phyloP scores from a whole-genome alignment of 129 eudicot genomes.

The Helianthus tuberosus region DNA sequence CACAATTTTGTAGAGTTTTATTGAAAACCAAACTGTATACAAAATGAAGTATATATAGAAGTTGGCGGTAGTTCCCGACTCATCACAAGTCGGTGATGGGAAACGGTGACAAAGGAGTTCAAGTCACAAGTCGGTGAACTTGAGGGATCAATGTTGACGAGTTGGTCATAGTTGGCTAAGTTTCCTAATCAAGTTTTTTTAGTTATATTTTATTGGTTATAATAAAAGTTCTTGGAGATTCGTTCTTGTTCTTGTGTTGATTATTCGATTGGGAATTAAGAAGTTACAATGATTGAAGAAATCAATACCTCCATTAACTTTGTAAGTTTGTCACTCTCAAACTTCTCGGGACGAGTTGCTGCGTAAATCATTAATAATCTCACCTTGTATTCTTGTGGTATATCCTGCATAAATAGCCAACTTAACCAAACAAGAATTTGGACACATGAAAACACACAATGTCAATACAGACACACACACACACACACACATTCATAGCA shows the following conservation, averaged over 20 bases:
- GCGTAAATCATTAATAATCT: slow-evolving; percentile 89
- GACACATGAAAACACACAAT: neutral
- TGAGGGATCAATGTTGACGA: no score
- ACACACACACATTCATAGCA: neutral
- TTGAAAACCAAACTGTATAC: neutral
- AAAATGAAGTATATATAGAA: neutral
- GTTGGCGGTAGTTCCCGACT: no score
- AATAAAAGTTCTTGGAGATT: no score
- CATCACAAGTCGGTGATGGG: no score
- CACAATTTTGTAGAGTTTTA: neutral
- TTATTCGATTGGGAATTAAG: no score
- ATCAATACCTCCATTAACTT: slow-evolving; percentile 65
- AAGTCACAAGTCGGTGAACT: no score
- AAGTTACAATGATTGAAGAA: no score
- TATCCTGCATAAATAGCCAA: slow-evolving; percentile 51
- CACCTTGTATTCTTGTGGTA: slow-evolving; percentile 66
- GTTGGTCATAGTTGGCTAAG: no score
- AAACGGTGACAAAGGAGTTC: no score
- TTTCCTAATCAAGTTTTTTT: no score
- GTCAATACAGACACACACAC: neutral
- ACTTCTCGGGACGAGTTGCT: slow-evolving; percentile 67
- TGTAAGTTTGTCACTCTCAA: slow-evolving; percentile 64
- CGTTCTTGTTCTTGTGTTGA: no score
- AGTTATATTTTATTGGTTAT: no score
- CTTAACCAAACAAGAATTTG: neutral